Evolutionary conservation across 2,329 filamentous ascomycete species (phyloP), one percentile per base, ranked within the genome.

Genomic region (Aspergillus novoparasiticus): DNA sequence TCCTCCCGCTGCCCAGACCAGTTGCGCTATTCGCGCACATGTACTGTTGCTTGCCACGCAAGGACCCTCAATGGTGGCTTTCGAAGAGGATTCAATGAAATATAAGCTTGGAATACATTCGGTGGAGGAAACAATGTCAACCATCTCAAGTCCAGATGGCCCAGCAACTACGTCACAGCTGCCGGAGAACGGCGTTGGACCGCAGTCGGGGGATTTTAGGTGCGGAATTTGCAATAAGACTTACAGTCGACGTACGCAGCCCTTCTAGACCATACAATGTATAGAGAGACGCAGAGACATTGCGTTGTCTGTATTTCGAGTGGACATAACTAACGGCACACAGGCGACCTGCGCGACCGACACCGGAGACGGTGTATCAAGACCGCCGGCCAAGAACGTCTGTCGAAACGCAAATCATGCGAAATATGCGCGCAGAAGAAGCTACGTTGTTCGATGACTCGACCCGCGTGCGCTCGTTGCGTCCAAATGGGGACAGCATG

Each of bases 361-460:
- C 67, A 67, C 28, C 67, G 67, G 3, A 65, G 65, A 10, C 67
- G 67, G 39, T 69, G 67, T 36, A 69, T 69, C 54, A 67, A 63
- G 14, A 64, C 62, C 1, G 54, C 59, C 11, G 65, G 65, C 23
- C 63, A 69, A 50, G 67, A 66, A 43, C 67, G 67, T 14, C 58
- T 45, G 21, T 67, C 67, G 19, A 69, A 67, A 57, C 67, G 67
- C 23, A 69, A 67, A 51, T 69, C 67, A 11, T 69, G 67, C 61
- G 65, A 67, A 36, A 63, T 57, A 19, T 69, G 67, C 48, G 65
- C 65, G 2, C 64, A 66, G 26, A 69, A 69, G 54, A 69, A 69
- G 57, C 57, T 69, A 10, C 67, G 67, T 2, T 69, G 67, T 21
- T 69, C 67, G 8, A 63, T 67, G 63, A 62, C 62, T 14, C 67